Evolutionary conservation across 2,329 filamentous ascomycete genomes (phyloP), one percentile per base, ranked within the genome.

Genomic region (Scolecobasidium constrictum): DNA sequence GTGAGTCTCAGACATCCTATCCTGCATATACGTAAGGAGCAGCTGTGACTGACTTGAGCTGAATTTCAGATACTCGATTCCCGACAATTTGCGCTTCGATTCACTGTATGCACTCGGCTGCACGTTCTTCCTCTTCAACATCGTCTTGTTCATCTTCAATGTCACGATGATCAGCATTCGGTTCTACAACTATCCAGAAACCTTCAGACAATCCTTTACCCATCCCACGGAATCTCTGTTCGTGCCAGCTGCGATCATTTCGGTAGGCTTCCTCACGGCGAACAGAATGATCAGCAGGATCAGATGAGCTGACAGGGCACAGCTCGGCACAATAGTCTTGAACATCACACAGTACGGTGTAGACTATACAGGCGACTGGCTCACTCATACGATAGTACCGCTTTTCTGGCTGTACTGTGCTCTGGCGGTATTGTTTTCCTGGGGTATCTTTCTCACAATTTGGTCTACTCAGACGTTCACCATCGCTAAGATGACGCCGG

Each of bases 401-500:
- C 52, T 86, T 36, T 92, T 83, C 58, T 92, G 84, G 85, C 61
- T 82, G 22, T 85, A 90, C 54, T 71, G 76, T 43, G 72, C 69
- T 3, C 57, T 86, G 35, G 81, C 83, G n/a, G 66, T 85, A 13
- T 52, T 76, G 11, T 73, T 78, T 35, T 84, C 81, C 42, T 73
- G 80, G 11, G 75, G 74, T 4, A 79, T 92, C 41, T 92, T 90
- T 54, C 67, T 90, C 12, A 73, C 83, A 33, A 67, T 90, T 52
- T 80, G 76, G 76, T 77, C 72, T 2, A 80, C 75, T 0, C 72
- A 75, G 46, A 77, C 73, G 2, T 79, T 78, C 51, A 79, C 86
- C 0, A 84, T 92, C 38, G 81, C 84, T 23, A 78, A 78, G 41
- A 92, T 93, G 86, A 92, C 85, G 0, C 85, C 85, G 0, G 78